These are phyloP conservation scores for Epicoccum sorghinum DNA, from an alignment of 2,329 filamentous ascomycete genomes.

Conservation along the genomic window DNA sequence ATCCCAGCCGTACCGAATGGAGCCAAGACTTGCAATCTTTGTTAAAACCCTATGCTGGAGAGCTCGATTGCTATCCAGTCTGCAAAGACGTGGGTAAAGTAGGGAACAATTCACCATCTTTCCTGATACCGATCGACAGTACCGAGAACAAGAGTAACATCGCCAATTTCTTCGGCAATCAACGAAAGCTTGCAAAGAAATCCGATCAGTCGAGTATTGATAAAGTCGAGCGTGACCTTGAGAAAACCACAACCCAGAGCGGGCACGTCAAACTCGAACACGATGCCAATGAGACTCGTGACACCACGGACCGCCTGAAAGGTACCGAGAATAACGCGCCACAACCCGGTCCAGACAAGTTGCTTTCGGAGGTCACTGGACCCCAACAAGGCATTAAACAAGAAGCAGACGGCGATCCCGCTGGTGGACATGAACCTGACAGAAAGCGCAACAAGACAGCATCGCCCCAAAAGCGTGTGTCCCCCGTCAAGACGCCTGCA, in stretches of 20 bases:
- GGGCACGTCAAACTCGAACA: slow-evolving; percentile 44
- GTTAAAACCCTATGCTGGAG: slow-evolving; percentile 78
- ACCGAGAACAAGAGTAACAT: slow-evolving; percentile 92
- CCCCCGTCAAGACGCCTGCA: slow-evolving; percentile 36
- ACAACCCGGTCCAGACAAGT: slow-evolving; percentile 48
- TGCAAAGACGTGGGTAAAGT: slow-evolving; percentile 91
- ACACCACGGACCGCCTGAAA: slow-evolving; percentile 51
- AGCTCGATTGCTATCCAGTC: slow-evolving; percentile 85
- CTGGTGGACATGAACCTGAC: slow-evolving; percentile 41
- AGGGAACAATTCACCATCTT: slow-evolving; percentile 84
- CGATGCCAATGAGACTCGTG: slow-evolving; percentile 49
- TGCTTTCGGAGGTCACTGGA: slow-evolving; percentile 17
- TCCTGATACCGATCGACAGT: slow-evolving; percentile 82
- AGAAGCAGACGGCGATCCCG: slow-evolving; percentile 38
- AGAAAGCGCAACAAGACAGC: slow-evolving; percentile 45
- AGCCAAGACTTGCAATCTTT: slow-evolving; percentile 76
- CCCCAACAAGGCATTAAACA: slow-evolving; percentile 53
- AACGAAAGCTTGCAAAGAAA: slow-evolving; percentile 47
- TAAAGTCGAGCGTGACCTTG: slow-evolving; percentile 34
- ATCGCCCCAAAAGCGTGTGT: slow-evolving; percentile 28
- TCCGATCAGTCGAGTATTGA: slow-evolving; percentile 16
- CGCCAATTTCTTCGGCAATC: slow-evolving; percentile 84
- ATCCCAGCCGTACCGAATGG: slow-evolving; percentile 76
- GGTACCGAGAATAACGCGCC: slow-evolving; percentile 60
- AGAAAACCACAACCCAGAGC: slow-evolving; percentile 32